Conservation (phyloP, 305 asterid species). For the Euphrasia arctica region DNA sequence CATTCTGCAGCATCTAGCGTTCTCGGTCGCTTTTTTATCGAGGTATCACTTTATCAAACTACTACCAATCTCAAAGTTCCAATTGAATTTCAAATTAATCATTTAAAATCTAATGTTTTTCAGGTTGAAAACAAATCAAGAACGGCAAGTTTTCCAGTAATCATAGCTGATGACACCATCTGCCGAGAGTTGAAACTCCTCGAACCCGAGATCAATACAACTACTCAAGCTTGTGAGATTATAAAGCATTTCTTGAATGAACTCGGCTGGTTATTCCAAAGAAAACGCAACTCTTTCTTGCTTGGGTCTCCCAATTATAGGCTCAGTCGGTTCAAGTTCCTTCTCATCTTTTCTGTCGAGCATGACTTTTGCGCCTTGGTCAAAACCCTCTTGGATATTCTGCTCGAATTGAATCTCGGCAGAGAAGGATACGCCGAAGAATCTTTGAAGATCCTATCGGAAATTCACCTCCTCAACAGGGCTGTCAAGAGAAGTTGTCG, state of each 20-base stretch:
- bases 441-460: slow-evolving; percentile 66
- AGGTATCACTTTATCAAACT: slow-evolving; percentile 42
- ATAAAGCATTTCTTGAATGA: slow-evolving; percentile 66
- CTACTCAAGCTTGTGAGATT: slow-evolving; percentile 26
- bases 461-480: slow-evolving; percentile 69
- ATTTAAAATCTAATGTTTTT: slow-evolving; percentile 15
- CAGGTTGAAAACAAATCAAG: slow-evolving; percentile 69
- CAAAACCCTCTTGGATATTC: slow-evolving; percentile 56
- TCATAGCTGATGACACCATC: slow-evolving; percentile 64
- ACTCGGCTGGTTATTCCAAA: slow-evolving; percentile 87
- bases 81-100: slow-evolving; percentile 3
- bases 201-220: slow-evolving; percentile 48
- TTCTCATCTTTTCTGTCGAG: slow-evolving; percentile 69
- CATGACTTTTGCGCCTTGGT: slow-evolving; percentile 62
- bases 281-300: slow-evolving; percentile 49
- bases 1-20: slow-evolving; percentile 30
- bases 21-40: slow-evolving; percentile 82
- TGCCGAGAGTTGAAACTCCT: slow-evolving; percentile 74
- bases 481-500: slow-evolving; percentile 66
- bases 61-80: slow-evolving; percentile 8
- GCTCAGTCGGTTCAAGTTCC: slow-evolving; percentile 58
- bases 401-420: slow-evolving; percentile 57
- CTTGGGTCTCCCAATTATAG: slow-evolving; percentile 48
- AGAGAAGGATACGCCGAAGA: slow-evolving; percentile 43
- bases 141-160: slow-evolving; percentile 65